A percentile compares a stretch with the other conserved stretches of the same genome.
These are phyloP conservation scores for Alternaria rosae DNA, from an alignment of 2,329 filamentous ascomycete genomes.

Conservation along the genomic window DNA sequence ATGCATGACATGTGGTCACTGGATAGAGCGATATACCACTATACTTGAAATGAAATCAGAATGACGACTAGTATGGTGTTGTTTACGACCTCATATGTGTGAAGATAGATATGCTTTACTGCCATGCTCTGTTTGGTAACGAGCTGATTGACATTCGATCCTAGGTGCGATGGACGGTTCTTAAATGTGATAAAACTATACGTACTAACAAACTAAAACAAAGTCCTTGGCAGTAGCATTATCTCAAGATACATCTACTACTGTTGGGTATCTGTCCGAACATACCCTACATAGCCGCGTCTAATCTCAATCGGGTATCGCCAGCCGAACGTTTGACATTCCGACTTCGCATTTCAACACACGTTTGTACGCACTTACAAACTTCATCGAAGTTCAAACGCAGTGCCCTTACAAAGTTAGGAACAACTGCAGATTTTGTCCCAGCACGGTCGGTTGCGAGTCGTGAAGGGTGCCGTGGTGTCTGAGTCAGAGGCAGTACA, in stretches of 20 bases:
- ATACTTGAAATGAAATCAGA: background rate
- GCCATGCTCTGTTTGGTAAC: background rate
- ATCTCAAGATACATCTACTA: background rate
- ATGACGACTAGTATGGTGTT: background rate
- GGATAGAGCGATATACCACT: slow-evolving; percentile 16
- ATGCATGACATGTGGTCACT: background rate
- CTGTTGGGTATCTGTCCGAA: background rate
- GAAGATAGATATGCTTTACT: background rate
- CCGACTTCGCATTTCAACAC: background rate
- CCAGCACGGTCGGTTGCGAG: rapidly evolving
- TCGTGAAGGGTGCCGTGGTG: background rate
- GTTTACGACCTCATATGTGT: background rate
- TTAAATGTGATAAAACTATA: too few species aligned
- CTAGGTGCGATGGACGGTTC: background rate
- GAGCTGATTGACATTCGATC: background rate
- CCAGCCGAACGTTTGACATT: slow-evolving; percentile 2
- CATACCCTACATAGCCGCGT: slow-evolving; percentile 13
- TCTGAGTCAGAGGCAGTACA: background rate
- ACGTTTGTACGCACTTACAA: background rate
- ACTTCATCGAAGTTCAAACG: background rate
- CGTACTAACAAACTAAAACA: background rate
- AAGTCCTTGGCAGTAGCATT: background rate
- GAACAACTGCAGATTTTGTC: background rate
- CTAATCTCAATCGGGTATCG: slow-evolving; percentile 20
- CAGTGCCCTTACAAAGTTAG: background rate